Evolutionary conservation across 2,329 filamentous ascomycete species (phyloP).

Genomic region (Aspergillus sp.): DNA sequence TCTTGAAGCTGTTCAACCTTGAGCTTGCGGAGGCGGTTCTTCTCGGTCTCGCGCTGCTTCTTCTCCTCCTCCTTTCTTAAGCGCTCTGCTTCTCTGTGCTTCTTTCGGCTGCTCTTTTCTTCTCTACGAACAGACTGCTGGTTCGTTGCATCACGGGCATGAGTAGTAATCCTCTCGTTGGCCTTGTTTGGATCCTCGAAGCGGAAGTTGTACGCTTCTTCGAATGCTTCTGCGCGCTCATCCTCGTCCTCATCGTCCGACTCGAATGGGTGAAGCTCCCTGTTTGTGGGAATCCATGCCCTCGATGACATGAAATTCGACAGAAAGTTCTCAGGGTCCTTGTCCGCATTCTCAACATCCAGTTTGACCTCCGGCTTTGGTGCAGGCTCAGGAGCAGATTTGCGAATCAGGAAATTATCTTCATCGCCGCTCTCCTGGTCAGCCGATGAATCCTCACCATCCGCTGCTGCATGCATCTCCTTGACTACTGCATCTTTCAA

Average conservation of each 20-base stretch:
- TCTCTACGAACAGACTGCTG: conserved; percentile 81
- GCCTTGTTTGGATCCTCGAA: conserved; percentile 87
- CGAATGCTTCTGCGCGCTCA: conserved; percentile 73
- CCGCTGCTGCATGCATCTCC: conserved; percentile 65
- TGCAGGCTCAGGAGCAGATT: conserved; percentile 43
- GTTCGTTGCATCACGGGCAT: conserved; percentile 77
- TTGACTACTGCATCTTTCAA: conserved; percentile 71
- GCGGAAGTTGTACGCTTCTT: conserved; percentile 88
- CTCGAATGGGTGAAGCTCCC: conserved; percentile 73
- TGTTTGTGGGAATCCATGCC: conserved; percentile 72
- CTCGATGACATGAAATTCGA: conserved; percentile 91
- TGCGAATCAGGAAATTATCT: conserved; percentile 70
- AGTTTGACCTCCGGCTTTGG: conserved; percentile 48
- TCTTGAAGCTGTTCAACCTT: conserved; percentile 86
- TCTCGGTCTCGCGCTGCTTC: conserved; percentile 67
- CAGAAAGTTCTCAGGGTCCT: conserved; percentile 86
- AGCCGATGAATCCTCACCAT: conserved; percentile 40
- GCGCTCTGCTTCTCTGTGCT: conserved; percentile 69
- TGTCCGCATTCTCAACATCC: conserved; percentile 70
- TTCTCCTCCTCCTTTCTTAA: conserved; percentile 74
- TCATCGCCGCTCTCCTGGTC: conserved; percentile 53
- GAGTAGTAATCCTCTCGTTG: conserved; percentile 81
- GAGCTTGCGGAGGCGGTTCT: conserved; percentile 73
- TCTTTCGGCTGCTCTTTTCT: conserved; percentile 68
- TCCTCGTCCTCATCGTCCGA: conserved; percentile 81